phyloP scores from a whole-genome alignment of 495 filamentous ascomycete genomes.

The Beverwykella pulmonaria region DNA sequence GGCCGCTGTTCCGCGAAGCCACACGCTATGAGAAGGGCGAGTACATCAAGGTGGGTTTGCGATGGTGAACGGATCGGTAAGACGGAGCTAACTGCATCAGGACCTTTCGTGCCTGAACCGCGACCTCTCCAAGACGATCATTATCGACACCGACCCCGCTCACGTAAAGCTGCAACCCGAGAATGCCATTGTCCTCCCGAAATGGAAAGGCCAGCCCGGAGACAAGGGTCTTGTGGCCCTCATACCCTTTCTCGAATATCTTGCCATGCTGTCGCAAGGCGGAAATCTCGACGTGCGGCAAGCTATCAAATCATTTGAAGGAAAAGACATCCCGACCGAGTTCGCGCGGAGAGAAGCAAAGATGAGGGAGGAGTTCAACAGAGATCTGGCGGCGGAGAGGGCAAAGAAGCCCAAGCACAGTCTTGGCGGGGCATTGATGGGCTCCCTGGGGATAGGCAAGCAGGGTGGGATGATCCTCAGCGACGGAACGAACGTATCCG shows the following conservation, averaged over 20 bases:
- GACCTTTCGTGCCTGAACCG: slow-evolving; percentile 96
- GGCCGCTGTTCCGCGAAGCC: slow-evolving; percentile 91
- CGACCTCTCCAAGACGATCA: slow-evolving; percentile 87
- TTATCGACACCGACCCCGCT: slow-evolving; percentile 80
- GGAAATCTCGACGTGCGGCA: slow-evolving; percentile 74
- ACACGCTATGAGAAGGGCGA: slow-evolving; percentile 93
- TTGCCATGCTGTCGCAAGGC: slow-evolving; percentile 76
- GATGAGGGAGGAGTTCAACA: slow-evolving; percentile 76
- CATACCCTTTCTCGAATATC: slow-evolving; percentile 95
- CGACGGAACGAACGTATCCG: slow-evolving; percentile 64
- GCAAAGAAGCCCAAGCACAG: slow-evolving; percentile 60
- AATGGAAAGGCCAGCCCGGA: slow-evolving; percentile 81
- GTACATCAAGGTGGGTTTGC: slow-evolving; percentile 82
- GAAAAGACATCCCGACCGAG: slow-evolving; percentile 80
- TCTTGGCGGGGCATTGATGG: slow-evolving; percentile 65
- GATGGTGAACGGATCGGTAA: not conserved
- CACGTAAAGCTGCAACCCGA: slow-evolving; percentile 86
- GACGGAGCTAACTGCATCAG: slow-evolving; percentile 49
- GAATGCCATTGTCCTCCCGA: slow-evolving; percentile 87
- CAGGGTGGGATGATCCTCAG: slow-evolving; percentile 56
- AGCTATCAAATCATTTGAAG: slow-evolving; percentile 84
- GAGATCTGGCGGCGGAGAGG: slow-evolving; percentile 70
- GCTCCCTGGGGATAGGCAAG: slow-evolving; percentile 67
- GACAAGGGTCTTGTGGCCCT: slow-evolving; percentile 83
- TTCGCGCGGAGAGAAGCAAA: slow-evolving; percentile 86